Percentiles rank a stretch among this genome's conserved stretches.
Conservation (phyloP, 139 green algal species). For the Coelastrella sp. region DNA sequence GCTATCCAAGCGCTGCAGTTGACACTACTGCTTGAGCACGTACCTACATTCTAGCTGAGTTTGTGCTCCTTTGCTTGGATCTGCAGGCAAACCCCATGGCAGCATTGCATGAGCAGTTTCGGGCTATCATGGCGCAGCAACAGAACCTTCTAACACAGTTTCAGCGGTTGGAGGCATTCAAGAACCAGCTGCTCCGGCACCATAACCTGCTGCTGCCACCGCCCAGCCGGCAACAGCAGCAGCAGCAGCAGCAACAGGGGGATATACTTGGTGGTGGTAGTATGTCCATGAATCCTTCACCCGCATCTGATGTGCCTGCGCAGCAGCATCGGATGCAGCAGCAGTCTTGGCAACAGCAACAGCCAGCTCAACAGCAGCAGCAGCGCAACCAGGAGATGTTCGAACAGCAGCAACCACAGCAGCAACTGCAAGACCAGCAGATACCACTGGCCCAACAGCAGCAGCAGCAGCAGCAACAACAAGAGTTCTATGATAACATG, state of each 20-base stretch:
- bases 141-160: conserved; percentile 40
- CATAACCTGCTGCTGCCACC: conserved; percentile 42
- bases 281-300: no score
- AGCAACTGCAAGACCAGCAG: conserved; percentile 26
- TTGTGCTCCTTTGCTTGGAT: not conserved
- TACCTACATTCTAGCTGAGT: not conserved
- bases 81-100: conserved; percentile 39
- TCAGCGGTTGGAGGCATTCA: conserved; percentile 35
- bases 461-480: conserved; percentile 29
- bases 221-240: conserved; percentile 26
- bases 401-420: conserved; percentile 19
- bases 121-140: conserved; percentile 36
- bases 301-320: not conserved
- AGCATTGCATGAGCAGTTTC: conserved; percentile 40
- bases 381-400: not conserved
- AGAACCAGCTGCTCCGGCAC: conserved; percentile 38
- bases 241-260: not conserved
- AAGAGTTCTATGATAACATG: not conserved
- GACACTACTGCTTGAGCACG: not conserved
- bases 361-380: not conserved
- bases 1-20: not conserved
- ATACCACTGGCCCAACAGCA: not conserved
- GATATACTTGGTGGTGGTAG: no score
- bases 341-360: conserved; percentile 3
- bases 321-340: not conserved